Evolutionary conservation across 345 rosid species (phyloP).

Genomic region (Psidium friedrichsthalianum): DNA sequence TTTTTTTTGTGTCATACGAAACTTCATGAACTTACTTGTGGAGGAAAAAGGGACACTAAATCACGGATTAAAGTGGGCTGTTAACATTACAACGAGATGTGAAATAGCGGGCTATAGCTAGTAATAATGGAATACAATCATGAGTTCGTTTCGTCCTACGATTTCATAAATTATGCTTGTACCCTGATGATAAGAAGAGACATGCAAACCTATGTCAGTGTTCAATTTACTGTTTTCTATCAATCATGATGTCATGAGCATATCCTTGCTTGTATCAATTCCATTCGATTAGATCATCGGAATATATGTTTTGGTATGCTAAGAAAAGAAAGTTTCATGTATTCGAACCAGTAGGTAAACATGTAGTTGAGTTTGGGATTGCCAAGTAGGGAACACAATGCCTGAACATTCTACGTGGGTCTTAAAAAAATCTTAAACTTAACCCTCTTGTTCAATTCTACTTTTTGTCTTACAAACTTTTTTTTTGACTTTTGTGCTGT

Average conservation of each 20-base stretch:
- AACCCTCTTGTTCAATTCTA: no score
- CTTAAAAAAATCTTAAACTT: no score
- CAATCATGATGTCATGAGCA: not conserved
- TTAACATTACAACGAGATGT: no score
- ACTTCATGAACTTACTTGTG: no score
- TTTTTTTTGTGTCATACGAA: no score
- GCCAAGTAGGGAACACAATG: not conserved
- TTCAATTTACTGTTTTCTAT: not conserved
- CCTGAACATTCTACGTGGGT: no score
- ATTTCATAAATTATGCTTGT: not conserved
- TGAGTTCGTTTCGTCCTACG: not conserved
- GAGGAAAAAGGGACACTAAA: no score
- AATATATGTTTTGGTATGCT: not conserved
- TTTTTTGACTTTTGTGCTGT: no score
- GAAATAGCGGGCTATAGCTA: no score
- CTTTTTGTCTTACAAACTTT: no score
- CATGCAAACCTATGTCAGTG: accelerated
- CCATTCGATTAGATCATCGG: not conserved
- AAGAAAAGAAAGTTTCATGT: not conserved
- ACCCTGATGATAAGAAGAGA: not conserved
- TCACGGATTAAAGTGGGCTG: no score
- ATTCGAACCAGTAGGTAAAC: not conserved
- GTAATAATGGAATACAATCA: no score
- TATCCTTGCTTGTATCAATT: not conserved
- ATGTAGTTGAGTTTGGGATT: not conserved